Conservation (phyloP, 106 monocot species). For the Acorus calamus region DNA sequence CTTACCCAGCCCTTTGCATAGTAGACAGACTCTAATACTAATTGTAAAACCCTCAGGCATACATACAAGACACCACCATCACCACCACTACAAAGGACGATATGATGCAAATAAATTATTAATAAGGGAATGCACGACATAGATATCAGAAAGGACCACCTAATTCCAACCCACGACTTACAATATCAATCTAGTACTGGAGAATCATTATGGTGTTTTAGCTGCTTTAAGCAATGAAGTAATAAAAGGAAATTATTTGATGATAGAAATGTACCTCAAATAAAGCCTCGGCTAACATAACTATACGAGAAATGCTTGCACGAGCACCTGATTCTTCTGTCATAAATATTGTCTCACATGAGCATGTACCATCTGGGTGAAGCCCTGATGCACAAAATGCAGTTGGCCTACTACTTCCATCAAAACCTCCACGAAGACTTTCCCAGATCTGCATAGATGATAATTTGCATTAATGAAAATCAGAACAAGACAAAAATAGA, state of each 20-base stretch:
- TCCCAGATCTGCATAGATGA: slow-evolving; percentile 39
- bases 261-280: slow-evolving; percentile 47
- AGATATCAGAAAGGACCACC: too few relatives aligned
- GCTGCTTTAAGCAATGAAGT: background rate
- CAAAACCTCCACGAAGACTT: slow-evolving; percentile 24
- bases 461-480: background rate
- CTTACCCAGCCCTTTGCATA: too few relatives aligned
- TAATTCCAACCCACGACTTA: too few relatives aligned
- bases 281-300: slow-evolving; percentile 77
- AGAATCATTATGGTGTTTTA: too few relatives aligned
- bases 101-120: too few relatives aligned
- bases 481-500: slow-evolving; percentile 1
- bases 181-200: too few relatives aligned
- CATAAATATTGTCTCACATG: slow-evolving; percentile 46
- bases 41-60: too few relatives aligned
- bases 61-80: too few relatives aligned
- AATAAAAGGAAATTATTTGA: background rate
- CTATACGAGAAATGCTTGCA: slow-evolving; percentile 76
- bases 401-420: slow-evolving; percentile 18
- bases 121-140: too few relatives aligned
- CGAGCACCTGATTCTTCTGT: slow-evolving; percentile 43
- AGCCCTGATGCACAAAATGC: slow-evolving; percentile 54
- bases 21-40: too few relatives aligned
- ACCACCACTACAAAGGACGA: too few relatives aligned
- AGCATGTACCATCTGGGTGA: slow-evolving; percentile 68